Evolutionary conservation across 2,329 filamentous ascomycete species (phyloP).

Genomic region (Monosporascus sp.): DNA sequence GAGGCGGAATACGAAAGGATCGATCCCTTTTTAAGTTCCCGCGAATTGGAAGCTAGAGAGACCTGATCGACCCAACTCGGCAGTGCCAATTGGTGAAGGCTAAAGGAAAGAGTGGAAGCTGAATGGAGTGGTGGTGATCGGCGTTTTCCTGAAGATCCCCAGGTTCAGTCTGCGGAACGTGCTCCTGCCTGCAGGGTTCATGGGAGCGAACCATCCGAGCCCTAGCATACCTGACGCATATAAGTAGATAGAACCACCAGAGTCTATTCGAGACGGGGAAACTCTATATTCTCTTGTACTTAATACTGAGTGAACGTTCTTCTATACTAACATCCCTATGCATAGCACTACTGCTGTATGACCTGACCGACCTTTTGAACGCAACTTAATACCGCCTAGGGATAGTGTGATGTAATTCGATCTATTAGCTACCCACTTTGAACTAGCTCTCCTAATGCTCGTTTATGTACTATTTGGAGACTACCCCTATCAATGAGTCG

Average conservation of each 20-base stretch:
- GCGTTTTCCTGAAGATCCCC: slow-evolving; percentile 17
- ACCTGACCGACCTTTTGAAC: neutral
- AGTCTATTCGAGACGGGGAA: neutral
- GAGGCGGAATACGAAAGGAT: neutral
- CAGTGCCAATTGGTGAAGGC: neutral
- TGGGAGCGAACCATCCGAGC: neutral
- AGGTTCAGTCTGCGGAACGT: slow-evolving; percentile 1
- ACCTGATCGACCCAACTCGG: neutral
- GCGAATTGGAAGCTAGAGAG: neutral
- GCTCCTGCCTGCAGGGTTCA: neutral
- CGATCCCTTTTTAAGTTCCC: neutral
- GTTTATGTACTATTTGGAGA: neutral
- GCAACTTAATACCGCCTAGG: neutral
- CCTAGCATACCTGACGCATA: neutral
- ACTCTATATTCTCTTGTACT: neutral
- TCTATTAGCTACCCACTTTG: neutral
- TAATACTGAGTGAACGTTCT: neutral
- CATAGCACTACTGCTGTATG: no score
- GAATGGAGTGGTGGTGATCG: slow-evolving; percentile 18
- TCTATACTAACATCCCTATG: neutral
- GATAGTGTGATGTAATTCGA: neutral
- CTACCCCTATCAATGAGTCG: neutral
- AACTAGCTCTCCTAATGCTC: neutral
- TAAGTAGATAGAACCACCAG: neutral
- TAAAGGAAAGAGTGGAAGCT: neutral